These are phyloP conservation scores for Tulasnella sp. DNA, from an alignment of 768 basidiomycete species.

Conservation along the genomic window DNA sequence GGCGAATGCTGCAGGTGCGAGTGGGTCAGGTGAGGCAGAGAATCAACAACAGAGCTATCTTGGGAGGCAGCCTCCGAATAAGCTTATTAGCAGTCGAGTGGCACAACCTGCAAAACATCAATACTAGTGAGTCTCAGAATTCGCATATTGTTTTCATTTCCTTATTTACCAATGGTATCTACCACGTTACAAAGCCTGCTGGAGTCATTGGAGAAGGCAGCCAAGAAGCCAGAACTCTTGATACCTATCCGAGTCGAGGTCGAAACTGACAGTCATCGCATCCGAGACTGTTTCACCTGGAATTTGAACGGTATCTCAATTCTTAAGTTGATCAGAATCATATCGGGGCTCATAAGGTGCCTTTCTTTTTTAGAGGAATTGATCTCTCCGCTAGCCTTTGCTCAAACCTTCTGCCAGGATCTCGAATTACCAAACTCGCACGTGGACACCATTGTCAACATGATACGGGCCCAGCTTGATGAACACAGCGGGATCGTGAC, in stretches of 20 bases:
- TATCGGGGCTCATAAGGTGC: not conserved
- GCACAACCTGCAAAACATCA: conserved; percentile 54
- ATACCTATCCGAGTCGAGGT: conserved; percentile 94
- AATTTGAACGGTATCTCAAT: conserved; percentile 54
- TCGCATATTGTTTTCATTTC: conserved; percentile 6
- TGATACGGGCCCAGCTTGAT: conserved; percentile 85
- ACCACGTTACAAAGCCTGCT: conserved; percentile 34
- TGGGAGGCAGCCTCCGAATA: conserved; percentile 71
- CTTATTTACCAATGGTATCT: not conserved
- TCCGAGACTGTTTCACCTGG: conserved; percentile 95
- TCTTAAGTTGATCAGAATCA: not conserved
- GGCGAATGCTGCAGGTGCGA: conserved; percentile 22
- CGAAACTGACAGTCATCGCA: conserved; percentile 80
- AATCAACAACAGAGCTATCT: conserved; percentile 76
- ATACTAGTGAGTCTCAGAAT: conserved; percentile 52
- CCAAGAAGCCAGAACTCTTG: conserved; percentile 43
- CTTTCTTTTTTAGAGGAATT: conserved; percentile 39
- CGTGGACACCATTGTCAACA: conserved; percentile 68
- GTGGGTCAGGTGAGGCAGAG: conserved; percentile 47
- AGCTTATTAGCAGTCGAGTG: conserved; percentile 55
- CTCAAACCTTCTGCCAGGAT: conserved; percentile 78
- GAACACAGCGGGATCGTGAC: conserved; percentile 76
- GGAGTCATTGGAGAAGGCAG: conserved; percentile 55
- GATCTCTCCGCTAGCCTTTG: conserved; percentile 78
- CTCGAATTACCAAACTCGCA: conserved; percentile 67